phyloP scores from a whole-genome alignment of 768 basidiomycete genomes.

The Rhizopogon sp. region DNA sequence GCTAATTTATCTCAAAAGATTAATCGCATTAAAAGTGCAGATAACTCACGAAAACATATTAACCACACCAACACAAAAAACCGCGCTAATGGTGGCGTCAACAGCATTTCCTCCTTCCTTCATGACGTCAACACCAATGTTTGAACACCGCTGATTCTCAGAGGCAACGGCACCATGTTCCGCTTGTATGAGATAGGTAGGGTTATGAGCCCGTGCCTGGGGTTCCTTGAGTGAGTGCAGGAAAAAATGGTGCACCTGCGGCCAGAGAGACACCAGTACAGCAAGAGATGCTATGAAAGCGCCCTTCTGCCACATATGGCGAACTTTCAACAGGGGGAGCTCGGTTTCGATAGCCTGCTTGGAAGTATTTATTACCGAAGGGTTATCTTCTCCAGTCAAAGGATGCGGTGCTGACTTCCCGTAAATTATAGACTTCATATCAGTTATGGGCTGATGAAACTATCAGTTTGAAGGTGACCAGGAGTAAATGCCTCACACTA shows the following conservation, averaged over 20 bases:
- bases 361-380: not conserved
- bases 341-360: not conserved
- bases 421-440: not conserved
- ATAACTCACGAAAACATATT: conserved; percentile 84
- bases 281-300: conserved; percentile 8
- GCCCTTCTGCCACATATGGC: conserved; percentile 8
- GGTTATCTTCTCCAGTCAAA: too few species aligned
- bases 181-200: conserved; percentile 56
- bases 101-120: conserved; percentile 88
- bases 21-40: not conserved
- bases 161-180: conserved; percentile 82
- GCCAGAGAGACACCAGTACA: conserved; percentile 6
- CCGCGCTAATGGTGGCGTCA: conserved; percentile 78
- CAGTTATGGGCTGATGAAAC: not conserved
- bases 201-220: conserved; percentile 33
- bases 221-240: not conserved
- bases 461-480: not conserved
- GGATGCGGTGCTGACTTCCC: not conserved
- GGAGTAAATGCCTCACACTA: too few species aligned
- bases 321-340: not conserved
- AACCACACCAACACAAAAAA: conserved; percentile 76
- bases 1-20: conserved; percentile 27
- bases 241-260: not conserved
- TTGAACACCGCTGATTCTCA: conserved; percentile 85
- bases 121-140: conserved; percentile 73